Evolutionary conservation across 441 rosid species (phyloP), one percentile per base, ranked within the genome.

Genomic region (Croton laevigatus): DNA sequence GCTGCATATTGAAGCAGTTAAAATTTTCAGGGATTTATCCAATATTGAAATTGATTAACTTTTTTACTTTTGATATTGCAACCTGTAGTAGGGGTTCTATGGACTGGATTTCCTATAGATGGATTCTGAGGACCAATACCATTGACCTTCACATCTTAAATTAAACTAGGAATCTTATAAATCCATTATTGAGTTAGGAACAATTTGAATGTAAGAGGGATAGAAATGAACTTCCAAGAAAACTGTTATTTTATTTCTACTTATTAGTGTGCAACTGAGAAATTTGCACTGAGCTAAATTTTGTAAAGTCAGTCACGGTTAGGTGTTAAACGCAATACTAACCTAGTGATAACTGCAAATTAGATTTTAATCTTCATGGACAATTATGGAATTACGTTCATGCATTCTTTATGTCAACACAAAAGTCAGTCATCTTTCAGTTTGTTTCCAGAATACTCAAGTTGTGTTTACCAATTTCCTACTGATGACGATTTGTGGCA

Each of bases 1-100:
- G 20, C 12, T 68, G 59, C 34, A 37, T 19, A 13, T 8, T 59
- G 61, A 46, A 75, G 32, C 32, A 27, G 59, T 65, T 57, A 48
- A 48, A 46, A 32, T 20, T 58, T 46, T 54, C 5, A 42, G 34
- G 38, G 37, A 52, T 45, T 20, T 38, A 23, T 13, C 48, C 48
- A 36, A 51, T 63, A 17, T 53, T 7, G 22, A 23, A 2, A 62
- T 23, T 45, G 53, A 52, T 23, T 67, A 36, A 42, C 44, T 44
- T 59, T 38, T 5, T 5, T 37, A 8, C 16, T 70, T 60, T 34
- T 49, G 55, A 52, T 36, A 49, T 61, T 46, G 59, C 66, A 60
- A 61, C 12, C 17, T 52, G 11, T 52, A 12, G 62, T 23, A 58
- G 5, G 32, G 10, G 36, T 54, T 22, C 10, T 27, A 8, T 9